Evolutionary conservation across 1,284 basidiomycete genomes (phyloP).

Genomic region (Dichomitus squalens): DNA sequence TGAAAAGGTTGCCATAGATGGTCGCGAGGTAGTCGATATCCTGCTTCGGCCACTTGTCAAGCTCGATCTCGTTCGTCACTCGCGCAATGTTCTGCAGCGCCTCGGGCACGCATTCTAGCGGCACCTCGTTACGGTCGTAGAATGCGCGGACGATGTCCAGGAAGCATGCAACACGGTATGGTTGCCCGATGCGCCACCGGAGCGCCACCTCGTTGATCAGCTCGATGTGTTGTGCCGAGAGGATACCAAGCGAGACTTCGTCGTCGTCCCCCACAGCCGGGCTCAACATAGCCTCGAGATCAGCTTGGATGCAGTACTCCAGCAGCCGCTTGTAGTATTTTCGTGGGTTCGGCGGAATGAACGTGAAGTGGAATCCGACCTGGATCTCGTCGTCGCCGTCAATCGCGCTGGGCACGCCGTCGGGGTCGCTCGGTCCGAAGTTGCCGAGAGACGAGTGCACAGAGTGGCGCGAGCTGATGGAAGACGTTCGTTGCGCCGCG

Average conservation of each 20-base stretch:
- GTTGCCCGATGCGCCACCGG: constrained; percentile 86
- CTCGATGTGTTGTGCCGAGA: constrained; percentile 82
- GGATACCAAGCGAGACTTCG: constrained; percentile 92
- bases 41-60: constrained; percentile 78
- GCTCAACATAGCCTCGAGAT: constrained; percentile 88
- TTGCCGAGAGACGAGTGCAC: constrained; percentile 36
- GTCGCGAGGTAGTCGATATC: constrained; percentile 80
- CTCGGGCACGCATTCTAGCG: constrained; percentile 93
- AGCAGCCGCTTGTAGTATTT: constrained; percentile 86
- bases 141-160: constrained; percentile 86
- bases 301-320: constrained; percentile 81
- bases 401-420: constrained; percentile 43
- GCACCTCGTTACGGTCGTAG: constrained; percentile 90
- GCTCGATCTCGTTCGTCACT: constrained; percentile 66
- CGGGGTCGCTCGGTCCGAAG: constrained; percentile 38
- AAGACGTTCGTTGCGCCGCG: constrained; percentile 47
- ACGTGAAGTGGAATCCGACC: constrained; percentile 79
- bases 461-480: constrained; percentile 68
- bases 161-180: constrained; percentile 82
- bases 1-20: constrained; percentile 78
- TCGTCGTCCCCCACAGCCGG: constrained; percentile 91
- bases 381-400: constrained; percentile 70
- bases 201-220: constrained; percentile 87
- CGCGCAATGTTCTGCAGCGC: constrained; percentile 77
- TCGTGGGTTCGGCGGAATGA: constrained; percentile 88